Conservation (phyloP, 163 green algal genomes). For the Scenedesmus sp. region DNA sequence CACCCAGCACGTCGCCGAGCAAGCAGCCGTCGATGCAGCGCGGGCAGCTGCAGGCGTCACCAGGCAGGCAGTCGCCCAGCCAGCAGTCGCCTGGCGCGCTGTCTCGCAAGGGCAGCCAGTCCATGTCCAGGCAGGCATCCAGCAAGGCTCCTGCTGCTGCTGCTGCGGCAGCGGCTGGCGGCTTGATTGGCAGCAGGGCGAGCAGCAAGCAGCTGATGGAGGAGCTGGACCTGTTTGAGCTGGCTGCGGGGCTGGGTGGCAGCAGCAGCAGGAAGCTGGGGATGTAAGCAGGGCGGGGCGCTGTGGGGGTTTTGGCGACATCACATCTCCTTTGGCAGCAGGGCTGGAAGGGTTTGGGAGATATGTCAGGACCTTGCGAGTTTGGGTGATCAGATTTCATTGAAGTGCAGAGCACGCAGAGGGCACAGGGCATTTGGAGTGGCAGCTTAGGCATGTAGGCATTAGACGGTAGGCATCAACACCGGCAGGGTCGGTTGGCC, state of each 20-base stretch:
- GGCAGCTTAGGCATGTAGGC: too few species aligned
- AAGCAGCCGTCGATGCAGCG: slow-evolving; percentile 5
- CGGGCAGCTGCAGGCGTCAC: slow-evolving; percentile 14
- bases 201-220: slow-evolving; percentile 19
- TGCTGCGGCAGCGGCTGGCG: neutral
- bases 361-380: too few species aligned
- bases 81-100: neutral
- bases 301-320: too few species aligned
- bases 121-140: neutral
- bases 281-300: too few species aligned
- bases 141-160: neutral
- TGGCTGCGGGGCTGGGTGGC: slow-evolving; percentile 3
- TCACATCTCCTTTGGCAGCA: too few species aligned
- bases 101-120: neutral
- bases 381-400: too few species aligned
- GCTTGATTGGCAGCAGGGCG: neutral
- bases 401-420: too few species aligned
- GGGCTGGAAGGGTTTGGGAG: neutral
- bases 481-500: too few species aligned
- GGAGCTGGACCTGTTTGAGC: slow-evolving; percentile 27
- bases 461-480: too few species aligned
- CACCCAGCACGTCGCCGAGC: neutral
- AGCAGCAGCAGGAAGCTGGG: neutral
- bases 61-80: neutral
- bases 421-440: too few species aligned